phyloP scores from a whole-genome alignment of 129 eudicot genomes.

The Scalesia atractyloides region DNA sequence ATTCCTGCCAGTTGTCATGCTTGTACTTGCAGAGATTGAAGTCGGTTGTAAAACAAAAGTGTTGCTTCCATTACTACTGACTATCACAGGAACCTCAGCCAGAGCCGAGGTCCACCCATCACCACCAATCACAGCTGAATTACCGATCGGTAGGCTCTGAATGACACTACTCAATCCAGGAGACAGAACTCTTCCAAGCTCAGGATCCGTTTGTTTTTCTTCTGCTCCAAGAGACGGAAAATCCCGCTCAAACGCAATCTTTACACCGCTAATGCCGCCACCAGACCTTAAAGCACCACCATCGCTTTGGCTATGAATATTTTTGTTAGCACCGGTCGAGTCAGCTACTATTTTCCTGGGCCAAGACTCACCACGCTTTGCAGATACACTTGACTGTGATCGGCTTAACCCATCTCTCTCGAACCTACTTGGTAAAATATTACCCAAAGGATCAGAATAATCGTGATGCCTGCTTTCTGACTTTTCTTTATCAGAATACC shows the following conservation, averaged over 20 bases:
- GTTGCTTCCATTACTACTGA: conserved; percentile 32
- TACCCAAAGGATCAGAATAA: conserved; percentile 16
- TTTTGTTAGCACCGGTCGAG: conserved; percentile 1
- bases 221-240: conserved; percentile 8
- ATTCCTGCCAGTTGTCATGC: conserved; percentile 8
- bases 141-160: conserved; percentile 58
- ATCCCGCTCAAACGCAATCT: conserved; percentile 14
- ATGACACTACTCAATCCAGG: conserved; percentile 61
- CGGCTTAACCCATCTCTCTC: conserved; percentile 13
- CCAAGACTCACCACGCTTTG: conserved; percentile 13
- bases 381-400: conserved; percentile 16
- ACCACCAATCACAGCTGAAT: conserved; percentile 48
- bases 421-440: conserved; percentile 15
- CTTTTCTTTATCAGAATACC: conserved; percentile 17
- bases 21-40: conserved; percentile 2
- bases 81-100: conserved; percentile 61
- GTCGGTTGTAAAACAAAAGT: not conserved
- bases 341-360: conserved; percentile 2
- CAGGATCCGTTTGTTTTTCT: conserved; percentile 26
- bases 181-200: conserved; percentile 49
- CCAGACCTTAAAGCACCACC: conserved; percentile 7
- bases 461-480: not conserved
- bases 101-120: conserved; percentile 81
- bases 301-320: not conserved
- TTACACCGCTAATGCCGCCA: conserved; percentile 10